phyloP scores from a whole-genome alignment of 805 yeast genomes.

The Saccharomycopsis selenospora region DNA sequence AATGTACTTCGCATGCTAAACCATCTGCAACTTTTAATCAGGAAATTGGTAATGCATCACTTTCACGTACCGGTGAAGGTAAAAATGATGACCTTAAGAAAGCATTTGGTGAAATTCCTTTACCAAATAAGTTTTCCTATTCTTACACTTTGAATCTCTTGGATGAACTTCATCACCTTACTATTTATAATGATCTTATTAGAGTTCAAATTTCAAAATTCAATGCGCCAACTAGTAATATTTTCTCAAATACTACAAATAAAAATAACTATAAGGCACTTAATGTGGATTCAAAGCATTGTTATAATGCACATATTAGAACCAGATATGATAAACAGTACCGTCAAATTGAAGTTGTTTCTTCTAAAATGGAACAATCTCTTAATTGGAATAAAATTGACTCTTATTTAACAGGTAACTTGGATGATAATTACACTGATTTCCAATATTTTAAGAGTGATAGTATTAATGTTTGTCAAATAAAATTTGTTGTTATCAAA shows the following conservation, averaged over 20 bases:
- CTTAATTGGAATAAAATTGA: constrained; percentile 91
- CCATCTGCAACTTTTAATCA: too few species aligned
- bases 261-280: not conserved
- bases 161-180: constrained; percentile 1
- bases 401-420: constrained; percentile 78
- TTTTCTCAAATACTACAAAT: not conserved
- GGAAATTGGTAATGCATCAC: not conserved
- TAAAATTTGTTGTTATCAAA: constrained; percentile 64
- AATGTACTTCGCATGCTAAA: not conserved
- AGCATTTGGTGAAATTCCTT: not conserved
- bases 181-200: not conserved
- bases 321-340: constrained; percentile 73
- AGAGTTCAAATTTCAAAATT: not conserved
- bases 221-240: not conserved
- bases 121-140: not conserved
- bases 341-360: constrained; percentile 48
- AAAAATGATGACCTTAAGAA: not conserved
- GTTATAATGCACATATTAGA: constrained; percentile 53
- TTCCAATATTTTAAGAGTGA: constrained; percentile 34
- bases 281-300: constrained; percentile 17
- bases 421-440: constrained; percentile 52
- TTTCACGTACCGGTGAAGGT: not conserved
- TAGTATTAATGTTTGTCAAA: constrained; percentile 48
- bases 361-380: constrained; percentile 28
- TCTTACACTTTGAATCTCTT: not conserved